Base-by-base conservation (phyloP, 2,329 filamentous ascomycete genomes). In the Emericellopsis cladophorae region DNA sequence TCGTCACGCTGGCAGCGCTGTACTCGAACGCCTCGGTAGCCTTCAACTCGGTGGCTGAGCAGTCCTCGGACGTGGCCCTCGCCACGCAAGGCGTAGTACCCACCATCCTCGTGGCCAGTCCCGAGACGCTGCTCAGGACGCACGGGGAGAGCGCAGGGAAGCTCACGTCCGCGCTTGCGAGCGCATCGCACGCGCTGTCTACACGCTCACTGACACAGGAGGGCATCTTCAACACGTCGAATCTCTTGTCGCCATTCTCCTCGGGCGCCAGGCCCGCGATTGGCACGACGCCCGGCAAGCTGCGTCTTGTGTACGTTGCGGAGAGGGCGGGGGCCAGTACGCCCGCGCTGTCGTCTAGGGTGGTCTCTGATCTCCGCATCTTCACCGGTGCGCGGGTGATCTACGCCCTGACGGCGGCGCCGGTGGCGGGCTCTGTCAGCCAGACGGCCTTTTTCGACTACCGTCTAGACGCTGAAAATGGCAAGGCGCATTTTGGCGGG, bases 391-490 rank as follows among this genome's bases (percentile, higher is more conserved):
- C 87, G 2, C 77, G 87, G 40, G 70, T 95, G 42, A 70, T 93
- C 39, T 95, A 96, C 58, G 89, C 88, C 4, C 69, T 98, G 41
- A 84, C 87, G 15, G 79, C 84, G 1, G 68, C 86, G 21, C 76
- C 77, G 45, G 84, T 96, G n/a, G 90, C 89, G 2, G 92, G 92
- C 31, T 82, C 89, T 1, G 76, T 94, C n/a, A 69, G 82, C 1
- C 90, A 96, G 63, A 94, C 85, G 7, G 80, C 85, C 45, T 72
- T 89, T 32, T 93, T 85, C 54, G 90, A 96, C 57, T 96, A 96
- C 59, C 70, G 90, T 48, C 69, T 72, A 46, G 64, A 60, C 31
- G 55, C 59, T 35, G 49, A 47, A 40, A 47, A 51, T 39, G 51
- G 55, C 47, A 29, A 29, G 12, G 26, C 26, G 26, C 88, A 94